Evolutionary conservation across 1,284 basidiomycete genomes (phyloP).

Genomic region (Chondrostereum purpureum): DNA sequence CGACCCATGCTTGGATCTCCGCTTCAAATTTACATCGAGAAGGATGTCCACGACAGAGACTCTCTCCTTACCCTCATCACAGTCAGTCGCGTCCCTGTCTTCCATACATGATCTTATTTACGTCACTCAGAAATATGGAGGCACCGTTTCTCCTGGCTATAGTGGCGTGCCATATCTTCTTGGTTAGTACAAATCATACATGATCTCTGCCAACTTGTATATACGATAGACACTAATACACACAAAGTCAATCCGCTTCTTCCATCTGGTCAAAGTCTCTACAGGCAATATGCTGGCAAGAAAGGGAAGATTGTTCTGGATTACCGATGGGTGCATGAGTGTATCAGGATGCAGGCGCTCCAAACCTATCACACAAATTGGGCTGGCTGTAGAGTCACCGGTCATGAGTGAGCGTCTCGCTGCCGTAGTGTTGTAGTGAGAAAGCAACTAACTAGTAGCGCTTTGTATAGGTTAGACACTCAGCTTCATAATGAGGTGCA

Average conservation of each 20-base stretch:
- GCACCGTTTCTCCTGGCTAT: constrained; percentile 62
- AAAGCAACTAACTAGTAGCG: no score
- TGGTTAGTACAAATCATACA: no score
- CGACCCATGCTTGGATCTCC: constrained; percentile 75
- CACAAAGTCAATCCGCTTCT: constrained; percentile 63
- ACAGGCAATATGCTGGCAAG: constrained; percentile 67
- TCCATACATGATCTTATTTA: not conserved
- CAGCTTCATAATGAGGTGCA: no score
- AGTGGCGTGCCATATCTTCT: constrained; percentile 71
- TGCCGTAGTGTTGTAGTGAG: constrained; percentile 18
- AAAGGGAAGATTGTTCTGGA: constrained; percentile 71
- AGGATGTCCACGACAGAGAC: constrained; percentile 67
- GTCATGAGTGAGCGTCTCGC: no score
- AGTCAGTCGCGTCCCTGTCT: constrained; percentile 35
- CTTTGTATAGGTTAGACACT: no score
- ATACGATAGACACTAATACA: constrained; percentile 9
- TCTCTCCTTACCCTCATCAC: constrained; percentile 53
- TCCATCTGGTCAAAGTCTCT: constrained; percentile 73
- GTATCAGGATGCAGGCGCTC: constrained; percentile 55
- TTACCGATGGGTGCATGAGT: constrained; percentile 67
- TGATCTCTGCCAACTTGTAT: no score
- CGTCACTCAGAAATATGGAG: constrained; percentile 59
- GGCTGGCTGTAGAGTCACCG: constrained; percentile 72
- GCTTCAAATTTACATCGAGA: constrained; percentile 68
- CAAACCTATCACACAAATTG: constrained; percentile 70